Evolutionary conservation across 306 rosid species (phyloP), one percentile per base, ranked within the genome.

Genomic region (Fragaria ananassa): DNA sequence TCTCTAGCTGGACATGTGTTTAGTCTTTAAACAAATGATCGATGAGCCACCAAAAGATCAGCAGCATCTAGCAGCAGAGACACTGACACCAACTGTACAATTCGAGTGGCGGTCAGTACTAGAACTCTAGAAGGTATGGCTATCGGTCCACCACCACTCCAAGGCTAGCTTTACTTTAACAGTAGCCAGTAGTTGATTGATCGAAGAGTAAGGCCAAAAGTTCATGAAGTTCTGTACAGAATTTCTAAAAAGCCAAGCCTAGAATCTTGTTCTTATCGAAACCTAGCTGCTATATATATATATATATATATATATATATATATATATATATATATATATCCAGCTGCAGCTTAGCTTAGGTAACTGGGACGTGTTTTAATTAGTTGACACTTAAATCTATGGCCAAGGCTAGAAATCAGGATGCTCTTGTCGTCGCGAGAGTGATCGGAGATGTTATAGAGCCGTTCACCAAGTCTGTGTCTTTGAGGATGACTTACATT

Each of bases 401-500:
- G 90, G 80, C 83, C 0, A 72, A 84, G 42, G 25, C n/a, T 64
- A 64, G 69, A 35, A 81, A 72, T 1, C 74, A 86, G 58, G 89
- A 88, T 76, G 86, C 92, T 25, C 82, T 88, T n/a, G 79, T 80
- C 10, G 84, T 86, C 41, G 88, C 87, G 44, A 79, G 92, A 50
- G 83, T 88, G 8, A 81, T 88, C 14, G 89, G 89, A 4, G 92
- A 88, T 54, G 88, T 88, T 41, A 50, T 88, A 68, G 87, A 86
- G 56, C 68, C 85, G 4, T 88, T 88, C n/a, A 50, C 79, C 19
- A 88, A 80, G 61, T 77, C 88, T 13, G 75, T 86, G n/a, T 44
- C 88, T 46, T 78, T 88, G 12, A 77, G 82, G 73, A 85, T 75
- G 11, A 57, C 23, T 34, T 88, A 81, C 58, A 57, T 23, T 45